phyloP scores from a whole-genome alignment of 345 rosid species.

The Passiflora organensis region DNA sequence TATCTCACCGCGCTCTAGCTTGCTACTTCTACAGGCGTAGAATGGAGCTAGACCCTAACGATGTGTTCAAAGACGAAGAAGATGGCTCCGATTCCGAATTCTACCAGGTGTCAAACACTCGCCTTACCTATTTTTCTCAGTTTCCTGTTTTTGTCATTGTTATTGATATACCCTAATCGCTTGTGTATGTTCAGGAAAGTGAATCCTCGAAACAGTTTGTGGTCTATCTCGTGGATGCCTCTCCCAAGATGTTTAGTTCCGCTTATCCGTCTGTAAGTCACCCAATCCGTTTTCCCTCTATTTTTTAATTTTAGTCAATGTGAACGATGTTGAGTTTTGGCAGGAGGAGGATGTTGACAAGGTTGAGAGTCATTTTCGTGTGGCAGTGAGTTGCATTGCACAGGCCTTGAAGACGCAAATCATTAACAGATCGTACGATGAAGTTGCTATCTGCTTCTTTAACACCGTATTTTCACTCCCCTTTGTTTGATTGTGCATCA shows the following conservation, averaged over 20 bases:
- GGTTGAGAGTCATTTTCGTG: conserved; percentile 66
- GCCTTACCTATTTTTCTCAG: neutral
- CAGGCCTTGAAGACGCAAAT: conserved; percentile 79
- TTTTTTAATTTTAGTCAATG: neutral
- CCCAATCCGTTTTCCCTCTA: neutral
- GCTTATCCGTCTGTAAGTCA: conserved; percentile 32
- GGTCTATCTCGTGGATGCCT: conserved; percentile 80
- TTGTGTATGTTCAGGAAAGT: conserved; percentile 35
- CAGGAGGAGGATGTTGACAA: conserved; percentile 37
- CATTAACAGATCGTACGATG: conserved; percentile 68
- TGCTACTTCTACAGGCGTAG: neutral
- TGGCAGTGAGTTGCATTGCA: conserved; percentile 61
- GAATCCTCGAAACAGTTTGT: conserved; percentile 64
- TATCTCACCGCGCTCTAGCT: too few species aligned
- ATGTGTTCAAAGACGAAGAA: conserved; percentile 84
- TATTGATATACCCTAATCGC: too few species aligned
- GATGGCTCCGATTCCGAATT: conserved; percentile 59
- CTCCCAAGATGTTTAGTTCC: conserved; percentile 73
- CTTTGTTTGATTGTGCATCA: too few species aligned
- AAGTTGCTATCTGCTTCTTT: conserved; percentile 84
- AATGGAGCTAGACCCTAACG: conserved; percentile 68
- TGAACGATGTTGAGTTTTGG: conserved; percentile 6
- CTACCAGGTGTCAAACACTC: conserved; percentile 36
- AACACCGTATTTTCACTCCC: conserved; percentile 59
- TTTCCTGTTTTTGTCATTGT: neutral